phyloP scores from a whole-genome alignment of 2,329 filamentous ascomycete genomes.

The Periconia sp. region DNA sequence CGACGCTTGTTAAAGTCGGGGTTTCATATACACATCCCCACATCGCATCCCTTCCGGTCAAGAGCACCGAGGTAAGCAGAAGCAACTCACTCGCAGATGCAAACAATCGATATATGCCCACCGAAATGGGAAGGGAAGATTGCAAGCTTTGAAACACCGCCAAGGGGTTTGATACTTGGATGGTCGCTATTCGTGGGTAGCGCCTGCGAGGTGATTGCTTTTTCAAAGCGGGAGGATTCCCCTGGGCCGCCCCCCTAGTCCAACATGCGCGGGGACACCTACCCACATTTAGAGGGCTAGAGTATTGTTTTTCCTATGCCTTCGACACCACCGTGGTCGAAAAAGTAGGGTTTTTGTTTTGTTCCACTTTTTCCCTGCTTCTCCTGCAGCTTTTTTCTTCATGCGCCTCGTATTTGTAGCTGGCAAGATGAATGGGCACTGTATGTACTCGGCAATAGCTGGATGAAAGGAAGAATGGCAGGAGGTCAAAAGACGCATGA shows the following conservation, averaged over 20 bases:
- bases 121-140: neutral
- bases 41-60: no score
- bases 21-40: no score
- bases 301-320: neutral
- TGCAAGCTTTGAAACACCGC: neutral
- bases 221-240: neutral
- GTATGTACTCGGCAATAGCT: no score
- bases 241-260: neutral
- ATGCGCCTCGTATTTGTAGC: neutral
- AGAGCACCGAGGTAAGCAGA: no score
- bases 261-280: neutral
- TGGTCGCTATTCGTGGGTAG: no score
- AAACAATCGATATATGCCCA: no score
- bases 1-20: neutral
- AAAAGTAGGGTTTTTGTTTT: neutral
- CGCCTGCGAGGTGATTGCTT: neutral
- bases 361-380: neutral
- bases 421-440: neutral
- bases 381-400: neutral
- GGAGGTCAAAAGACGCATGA: neutral
- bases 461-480: neutral
- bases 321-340: neutral
- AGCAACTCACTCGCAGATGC: no score
- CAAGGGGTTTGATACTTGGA: neutral
- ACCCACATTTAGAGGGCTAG: neutral